Conservation (phyloP, 495 filamentous ascomycete genomes). For the Xylaria curta region DNA sequence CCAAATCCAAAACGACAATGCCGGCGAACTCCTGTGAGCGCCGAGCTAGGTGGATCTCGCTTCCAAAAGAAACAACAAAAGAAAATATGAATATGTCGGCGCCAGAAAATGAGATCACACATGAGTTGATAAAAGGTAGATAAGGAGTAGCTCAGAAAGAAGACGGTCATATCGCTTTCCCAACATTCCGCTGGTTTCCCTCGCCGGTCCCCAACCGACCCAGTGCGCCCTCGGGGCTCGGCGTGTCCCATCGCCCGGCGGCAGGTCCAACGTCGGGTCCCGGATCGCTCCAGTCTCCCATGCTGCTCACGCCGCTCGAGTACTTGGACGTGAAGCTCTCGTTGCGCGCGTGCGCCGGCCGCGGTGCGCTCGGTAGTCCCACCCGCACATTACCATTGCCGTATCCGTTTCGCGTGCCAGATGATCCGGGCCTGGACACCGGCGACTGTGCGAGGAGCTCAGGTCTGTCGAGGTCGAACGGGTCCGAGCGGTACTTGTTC, state of each 20-base stretch:
- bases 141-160: not conserved
- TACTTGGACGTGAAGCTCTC: slow-evolving; percentile 55
- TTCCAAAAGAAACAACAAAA: not conserved
- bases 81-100: not conserved
- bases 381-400: slow-evolving; percentile 25
- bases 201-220: slow-evolving; percentile 24
- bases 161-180: slow-evolving; percentile 46
- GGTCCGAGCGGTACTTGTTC: slow-evolving; percentile 67
- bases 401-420: slow-evolving; percentile 27
- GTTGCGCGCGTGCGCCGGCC: slow-evolving; percentile 32
- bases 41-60: slow-evolving; percentile 5
- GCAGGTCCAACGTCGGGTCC: slow-evolving; percentile 57
- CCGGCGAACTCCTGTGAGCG: slow-evolving; percentile 11
- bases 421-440: slow-evolving; percentile 25
- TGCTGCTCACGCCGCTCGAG: slow-evolving; percentile 49
- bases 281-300: slow-evolving; percentile 59
- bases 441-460: slow-evolving; percentile 47
- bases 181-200: slow-evolving; percentile 43
- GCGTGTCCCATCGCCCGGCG: slow-evolving; percentile 40
- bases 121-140: not conserved
- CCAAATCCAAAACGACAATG: not conserved
- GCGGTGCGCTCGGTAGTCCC: slow-evolving; percentile 30
- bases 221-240: slow-evolving; percentile 32
- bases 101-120: not conserved
- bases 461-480: slow-evolving; percentile 68